Conservation (phyloP, 1,139 yeast genomes). For the Saccharomycopsis hybrid region DNA sequence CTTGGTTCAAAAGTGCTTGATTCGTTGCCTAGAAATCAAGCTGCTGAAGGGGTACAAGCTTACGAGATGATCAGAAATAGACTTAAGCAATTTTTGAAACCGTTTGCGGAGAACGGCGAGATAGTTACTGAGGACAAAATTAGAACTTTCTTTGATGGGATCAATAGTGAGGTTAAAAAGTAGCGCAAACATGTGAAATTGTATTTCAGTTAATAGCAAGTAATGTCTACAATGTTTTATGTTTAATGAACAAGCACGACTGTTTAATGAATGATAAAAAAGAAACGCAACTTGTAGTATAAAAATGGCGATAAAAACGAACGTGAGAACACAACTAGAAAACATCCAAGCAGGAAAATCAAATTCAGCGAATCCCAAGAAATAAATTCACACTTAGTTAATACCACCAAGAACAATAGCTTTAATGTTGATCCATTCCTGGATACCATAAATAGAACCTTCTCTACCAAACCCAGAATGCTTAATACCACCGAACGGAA, state of each 20-base stretch:
- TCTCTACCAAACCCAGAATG: slow-evolving; percentile 82
- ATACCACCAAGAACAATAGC: slow-evolving; percentile 44
- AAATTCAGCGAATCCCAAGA: too few relatives aligned
- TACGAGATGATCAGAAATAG: slow-evolving; percentile 61
- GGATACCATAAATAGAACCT: slow-evolving; percentile 70
- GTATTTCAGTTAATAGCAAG: too few relatives aligned
- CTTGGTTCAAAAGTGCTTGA: slow-evolving; percentile 59
- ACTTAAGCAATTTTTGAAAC: slow-evolving; percentile 63
- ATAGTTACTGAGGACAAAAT: slow-evolving; percentile 84
- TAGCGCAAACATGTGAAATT: not conserved
- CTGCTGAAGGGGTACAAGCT: slow-evolving; percentile 75
- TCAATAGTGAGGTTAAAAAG: slow-evolving; percentile 26
- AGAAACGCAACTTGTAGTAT: too few relatives aligned
- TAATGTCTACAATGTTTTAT: too few relatives aligned
- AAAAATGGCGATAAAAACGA: too few relatives aligned
- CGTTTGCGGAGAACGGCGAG: slow-evolving; percentile 79
- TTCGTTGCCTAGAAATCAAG: slow-evolving; percentile 66
- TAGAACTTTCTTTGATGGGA: slow-evolving; percentile 53
- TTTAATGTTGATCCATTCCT: slow-evolving; percentile 64
- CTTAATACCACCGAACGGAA: slow-evolving; percentile 79
- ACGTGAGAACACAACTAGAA: too few relatives aligned
- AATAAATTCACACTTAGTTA: not conserved
- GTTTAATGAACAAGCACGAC: too few relatives aligned
- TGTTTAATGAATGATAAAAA: too few relatives aligned
- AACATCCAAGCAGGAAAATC: too few relatives aligned